Percentiles rank a stretch among this genome's conserved stretches.
phyloP scores from a whole-genome alignment of 1,284 basidiomycete species.

The Limonomyces culmigenus region DNA sequence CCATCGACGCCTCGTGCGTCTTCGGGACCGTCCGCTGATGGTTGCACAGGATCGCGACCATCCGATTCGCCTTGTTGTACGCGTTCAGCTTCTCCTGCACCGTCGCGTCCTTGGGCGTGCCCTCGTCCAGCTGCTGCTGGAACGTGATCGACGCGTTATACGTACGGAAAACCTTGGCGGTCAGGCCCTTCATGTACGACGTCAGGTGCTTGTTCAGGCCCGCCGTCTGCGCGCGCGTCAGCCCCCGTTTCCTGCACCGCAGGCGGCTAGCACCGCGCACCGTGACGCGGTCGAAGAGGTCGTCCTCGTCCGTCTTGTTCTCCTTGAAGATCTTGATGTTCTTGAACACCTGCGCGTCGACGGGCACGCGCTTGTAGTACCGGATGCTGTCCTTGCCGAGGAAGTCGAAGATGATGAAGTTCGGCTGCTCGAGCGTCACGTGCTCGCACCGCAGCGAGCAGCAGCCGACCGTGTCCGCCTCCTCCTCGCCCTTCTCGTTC shows the following conservation, averaged over 20 bases:
- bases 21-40: slow-evolving; percentile 91
- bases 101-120: slow-evolving; percentile 53
- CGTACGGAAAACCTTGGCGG: slow-evolving; percentile 97
- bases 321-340: slow-evolving; percentile 46
- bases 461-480: slow-evolving; percentile 94
- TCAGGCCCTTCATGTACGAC: slow-evolving; percentile 88
- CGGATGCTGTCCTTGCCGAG: slow-evolving; percentile 96
- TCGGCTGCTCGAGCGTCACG: slow-evolving; percentile 76
- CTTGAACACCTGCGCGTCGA: slow-evolving; percentile 56
- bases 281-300: slow-evolving; percentile 85
- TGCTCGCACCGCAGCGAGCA: slow-evolving; percentile 93
- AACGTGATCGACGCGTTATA: slow-evolving; percentile 95
- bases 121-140: slow-evolving; percentile 71
- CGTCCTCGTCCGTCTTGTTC: slow-evolving; percentile 78
- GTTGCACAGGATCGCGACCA: slow-evolving; percentile 94
- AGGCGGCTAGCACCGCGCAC: slow-evolving; percentile 30
- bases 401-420: slow-evolving; percentile 86
- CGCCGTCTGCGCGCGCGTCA: slow-evolving; percentile 37
- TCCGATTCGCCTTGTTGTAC: slow-evolving; percentile 90
- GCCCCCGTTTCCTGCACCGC: slow-evolving; percentile 10
- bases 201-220: slow-evolving; percentile 81
- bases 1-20: slow-evolving; percentile 82
- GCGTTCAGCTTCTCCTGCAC: slow-evolving; percentile 87
- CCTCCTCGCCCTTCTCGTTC: slow-evolving; percentile 96
- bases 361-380: slow-evolving; percentile 80